Evolutionary conservation across 2,329 filamentous ascomycete genomes (phyloP).

Genomic region (Alternaria conjuncta): DNA sequence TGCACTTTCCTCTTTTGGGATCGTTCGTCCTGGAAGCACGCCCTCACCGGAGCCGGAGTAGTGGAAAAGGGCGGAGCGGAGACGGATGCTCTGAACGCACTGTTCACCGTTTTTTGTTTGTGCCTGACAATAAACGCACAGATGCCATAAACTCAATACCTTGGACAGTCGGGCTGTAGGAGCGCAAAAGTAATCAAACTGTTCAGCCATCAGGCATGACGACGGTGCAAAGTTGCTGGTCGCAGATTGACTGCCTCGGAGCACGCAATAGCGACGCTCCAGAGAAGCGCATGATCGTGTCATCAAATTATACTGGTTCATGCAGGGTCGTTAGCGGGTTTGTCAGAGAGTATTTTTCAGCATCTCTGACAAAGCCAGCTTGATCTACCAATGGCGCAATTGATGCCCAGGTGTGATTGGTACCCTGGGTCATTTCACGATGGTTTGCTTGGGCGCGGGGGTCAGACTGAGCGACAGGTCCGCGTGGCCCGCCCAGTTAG

Average conservation of each 20-base stretch:
- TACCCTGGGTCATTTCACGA: conserved; percentile 14
- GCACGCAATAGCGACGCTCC: neutral
- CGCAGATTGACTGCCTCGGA: neutral
- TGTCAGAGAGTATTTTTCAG: conserved; percentile 41
- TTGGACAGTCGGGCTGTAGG: neutral
- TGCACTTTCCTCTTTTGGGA: conserved; percentile 15
- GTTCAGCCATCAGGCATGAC: neutral
- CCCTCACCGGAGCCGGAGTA: conserved; percentile 4
- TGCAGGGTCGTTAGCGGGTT: conserved; percentile 19
- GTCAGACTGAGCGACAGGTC: neutral
- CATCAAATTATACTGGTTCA: conserved; percentile 15
- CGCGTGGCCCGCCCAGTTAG: neutral
- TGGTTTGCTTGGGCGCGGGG: conserved; percentile 7
- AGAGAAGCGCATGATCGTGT: conserved; percentile 20
- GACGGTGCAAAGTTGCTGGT: neutral
- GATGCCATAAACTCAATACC: neutral
- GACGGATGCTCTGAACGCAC: conserved; percentile 13
- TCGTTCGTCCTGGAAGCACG: conserved; percentile 17
- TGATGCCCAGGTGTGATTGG: conserved; percentile 4
- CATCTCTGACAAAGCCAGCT: conserved; percentile 30
- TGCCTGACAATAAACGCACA: conserved; percentile 5
- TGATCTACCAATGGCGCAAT: conserved; percentile 23
- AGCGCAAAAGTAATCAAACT: neutral
- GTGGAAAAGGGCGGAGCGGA: conserved; percentile 17
- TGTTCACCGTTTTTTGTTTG: conserved; percentile 8